These are phyloP conservation scores for Candolleomyces eurysporus DNA, from an alignment of 768 basidiomycete species.

Conservation along the genomic window DNA sequence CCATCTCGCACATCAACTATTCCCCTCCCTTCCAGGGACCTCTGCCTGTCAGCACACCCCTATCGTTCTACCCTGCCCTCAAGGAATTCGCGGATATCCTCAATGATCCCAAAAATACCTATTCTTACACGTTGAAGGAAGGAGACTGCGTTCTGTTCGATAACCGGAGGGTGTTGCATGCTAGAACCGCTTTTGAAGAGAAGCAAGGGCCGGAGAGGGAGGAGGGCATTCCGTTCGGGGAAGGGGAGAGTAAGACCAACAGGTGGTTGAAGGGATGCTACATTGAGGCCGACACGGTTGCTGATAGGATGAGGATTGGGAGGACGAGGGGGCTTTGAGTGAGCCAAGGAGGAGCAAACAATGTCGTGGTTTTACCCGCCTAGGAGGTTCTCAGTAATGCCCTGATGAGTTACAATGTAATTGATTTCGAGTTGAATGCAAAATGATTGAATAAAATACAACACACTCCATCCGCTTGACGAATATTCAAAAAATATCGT, in stretches of 20 bases:
- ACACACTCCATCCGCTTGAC: not conserved
- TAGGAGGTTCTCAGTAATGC: too few relatives aligned
- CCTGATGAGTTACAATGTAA: not conserved
- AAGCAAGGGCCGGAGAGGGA: conserved; percentile 25
- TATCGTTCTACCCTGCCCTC: conserved; percentile 63
- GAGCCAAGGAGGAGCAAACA: too few relatives aligned
- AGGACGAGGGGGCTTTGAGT: conserved; percentile 21
- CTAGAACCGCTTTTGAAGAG: conserved; percentile 71
- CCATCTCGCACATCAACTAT: conserved; percentile 78
- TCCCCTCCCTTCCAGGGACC: conserved; percentile 95
- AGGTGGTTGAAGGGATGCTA: conserved; percentile 93
- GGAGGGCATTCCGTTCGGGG: conserved; percentile 15
- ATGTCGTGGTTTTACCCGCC: not conserved
- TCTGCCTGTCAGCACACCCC: conserved; percentile 51
- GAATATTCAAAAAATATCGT: not conserved
- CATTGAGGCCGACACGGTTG: conserved; percentile 63
- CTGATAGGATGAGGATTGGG: conserved; percentile 59
- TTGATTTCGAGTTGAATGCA: not conserved
- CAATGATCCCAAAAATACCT: conserved; percentile 49
- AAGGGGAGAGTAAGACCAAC: conserved; percentile 45
- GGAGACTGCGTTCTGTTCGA: conserved; percentile 91
- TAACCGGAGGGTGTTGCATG: conserved; percentile 88
- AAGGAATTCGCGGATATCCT: conserved; percentile 56
- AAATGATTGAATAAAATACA: not conserved
- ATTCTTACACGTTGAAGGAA: conserved; percentile 67